Evolutionary conservation across 1,284 basidiomycete species (phyloP), one percentile per base, ranked within the genome.

Genomic region (Xanthoconium separans): DNA sequence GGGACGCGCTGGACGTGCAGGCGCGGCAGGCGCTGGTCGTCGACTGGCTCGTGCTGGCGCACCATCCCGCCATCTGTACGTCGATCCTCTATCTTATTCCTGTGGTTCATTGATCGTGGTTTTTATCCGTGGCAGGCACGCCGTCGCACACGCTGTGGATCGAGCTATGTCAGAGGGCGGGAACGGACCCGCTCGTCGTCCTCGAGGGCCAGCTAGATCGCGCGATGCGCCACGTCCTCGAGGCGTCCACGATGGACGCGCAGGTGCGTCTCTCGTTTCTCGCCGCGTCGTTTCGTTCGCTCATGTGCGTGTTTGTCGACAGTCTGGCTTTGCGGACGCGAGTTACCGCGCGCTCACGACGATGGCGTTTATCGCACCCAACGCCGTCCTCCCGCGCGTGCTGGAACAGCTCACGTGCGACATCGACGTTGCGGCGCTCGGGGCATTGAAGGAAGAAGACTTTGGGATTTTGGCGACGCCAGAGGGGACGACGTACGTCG

Each of bases 391-490:
- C 3, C 85, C 89, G 0, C 79, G 80, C 18, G 68, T 95, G n/a
- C 71, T 93, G 40, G 77, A 81, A 3, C 86, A 89, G 58, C 70
- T 95, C 5, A 72, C 75, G 16, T 63, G 69, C 0, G 89, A 93
- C 63, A 77, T 97, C 30, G 76, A 86, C 58, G 77, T 83, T 0
- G 59, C 69, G 1, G 68, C 73, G 9, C 73, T 95, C 47, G 78
- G 83, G 16, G 74, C 83, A 16, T 73, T 98, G 53, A 85, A 85
- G 0, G 77, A 87, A 10, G 76, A 80, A 13, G 93, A 96, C 53
- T 70, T 92, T 30, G 90, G 85, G 6, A 87, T 96, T 22, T 97
- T 92, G 92, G 75, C 76, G 4, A 94, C 92, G 0, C 89, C 91
- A 0, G 84, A 88, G 51, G 95, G 89, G 29, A 84, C 80, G 15